Percentiles rank a stretch among this genome's conserved stretches.
phyloP scores from a whole-genome alignment of 441 rosid species.

The Aquilaria agallochum region DNA sequence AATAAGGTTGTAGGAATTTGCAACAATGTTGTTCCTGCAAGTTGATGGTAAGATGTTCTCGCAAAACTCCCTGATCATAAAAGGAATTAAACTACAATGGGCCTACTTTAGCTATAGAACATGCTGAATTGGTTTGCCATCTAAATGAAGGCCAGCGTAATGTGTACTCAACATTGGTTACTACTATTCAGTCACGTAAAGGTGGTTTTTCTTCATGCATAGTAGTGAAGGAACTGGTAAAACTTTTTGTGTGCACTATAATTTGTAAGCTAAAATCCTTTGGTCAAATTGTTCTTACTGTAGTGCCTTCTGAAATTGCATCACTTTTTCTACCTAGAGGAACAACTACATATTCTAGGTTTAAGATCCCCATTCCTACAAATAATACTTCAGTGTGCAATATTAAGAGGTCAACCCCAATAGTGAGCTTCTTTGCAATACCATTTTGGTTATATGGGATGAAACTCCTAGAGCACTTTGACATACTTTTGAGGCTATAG shows the following conservation, averaged over 20 bases:
- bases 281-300: not conserved
- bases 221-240: too few species aligned
- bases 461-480: too few species aligned
- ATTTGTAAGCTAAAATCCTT: not conserved
- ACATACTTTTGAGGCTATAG: too few species aligned
- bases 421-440: not conserved
- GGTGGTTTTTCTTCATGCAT: not conserved
- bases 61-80: too few species aligned
- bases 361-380: not conserved
- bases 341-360: not conserved
- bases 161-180: too few species aligned
- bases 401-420: too few species aligned
- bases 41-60: too few species aligned
- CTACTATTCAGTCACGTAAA: too few species aligned
- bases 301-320: not conserved
- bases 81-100: not conserved
- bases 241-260: not conserved
- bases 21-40: too few species aligned
- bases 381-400: too few species aligned
- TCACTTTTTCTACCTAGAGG: not conserved
- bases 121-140: not conserved
- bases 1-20: too few species aligned
- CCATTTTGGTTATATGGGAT: too few species aligned
- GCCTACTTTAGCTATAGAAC: not conserved
- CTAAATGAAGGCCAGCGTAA: not conserved